These are phyloP conservation scores for Gossypium schwendimanii DNA, from an alignment of 441 rosid genomes.

Conservation along the genomic window DNA sequence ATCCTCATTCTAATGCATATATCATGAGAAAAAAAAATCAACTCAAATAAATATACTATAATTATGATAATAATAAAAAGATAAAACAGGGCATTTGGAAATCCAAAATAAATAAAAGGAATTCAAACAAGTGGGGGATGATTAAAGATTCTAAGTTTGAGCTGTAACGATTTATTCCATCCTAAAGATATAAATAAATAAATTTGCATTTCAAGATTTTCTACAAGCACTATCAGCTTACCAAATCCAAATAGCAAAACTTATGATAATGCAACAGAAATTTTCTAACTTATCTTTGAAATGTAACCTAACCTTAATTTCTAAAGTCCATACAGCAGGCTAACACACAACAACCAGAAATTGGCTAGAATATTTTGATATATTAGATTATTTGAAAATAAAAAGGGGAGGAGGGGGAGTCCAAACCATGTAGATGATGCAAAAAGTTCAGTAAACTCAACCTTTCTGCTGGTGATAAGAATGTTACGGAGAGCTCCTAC, in stretches of 20 bases:
- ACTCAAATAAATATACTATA: conserved; percentile 3
- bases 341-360: neutral
- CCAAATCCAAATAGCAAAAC: neutral
- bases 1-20: neutral
- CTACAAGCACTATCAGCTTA: neutral
- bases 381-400: neutral
- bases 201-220: neutral
- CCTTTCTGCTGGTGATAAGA: conserved; percentile 64
- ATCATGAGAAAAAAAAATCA: neutral
- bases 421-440: conserved; percentile 2
- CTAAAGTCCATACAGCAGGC: neutral
- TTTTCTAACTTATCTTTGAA: neutral
- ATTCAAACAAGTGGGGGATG: neutral
- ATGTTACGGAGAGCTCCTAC: conserved; percentile 56
- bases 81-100: neutral
- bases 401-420: neutral
- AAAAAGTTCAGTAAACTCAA: conserved; percentile 23
- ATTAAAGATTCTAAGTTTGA: neutral
- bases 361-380: neutral
- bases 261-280: neutral
- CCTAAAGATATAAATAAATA: neutral
- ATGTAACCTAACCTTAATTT: conserved; percentile 3
- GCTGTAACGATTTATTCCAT: neutral
- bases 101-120: neutral
- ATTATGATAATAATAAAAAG: neutral